Conservation (phyloP, 2,329 filamentous ascomycete species). For the Fusarium nodosum region DNA sequence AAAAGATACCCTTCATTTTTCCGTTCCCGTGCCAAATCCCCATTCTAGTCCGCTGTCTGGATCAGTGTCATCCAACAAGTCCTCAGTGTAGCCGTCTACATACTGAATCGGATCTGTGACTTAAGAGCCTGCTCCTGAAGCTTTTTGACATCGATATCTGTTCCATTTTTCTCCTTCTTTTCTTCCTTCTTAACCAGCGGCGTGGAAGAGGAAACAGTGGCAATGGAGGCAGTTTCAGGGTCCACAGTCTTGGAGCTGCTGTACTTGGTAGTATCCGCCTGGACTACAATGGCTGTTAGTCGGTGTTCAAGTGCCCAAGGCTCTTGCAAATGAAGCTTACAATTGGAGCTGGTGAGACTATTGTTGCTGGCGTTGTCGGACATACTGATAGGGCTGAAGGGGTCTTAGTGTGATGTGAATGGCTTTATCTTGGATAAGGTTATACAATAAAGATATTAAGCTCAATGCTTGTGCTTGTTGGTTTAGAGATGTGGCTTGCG, state of each 20-base stretch:
- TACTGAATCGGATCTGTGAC: constrained; percentile 49
- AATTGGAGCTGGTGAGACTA: constrained; percentile 23
- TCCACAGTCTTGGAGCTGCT: constrained; percentile 29
- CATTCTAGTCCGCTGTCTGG: background rate
- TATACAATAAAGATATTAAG: constrained; percentile 8
- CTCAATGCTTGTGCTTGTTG: constrained; percentile 14
- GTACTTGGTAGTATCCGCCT: constrained; percentile 30
- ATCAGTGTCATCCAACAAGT: background rate
- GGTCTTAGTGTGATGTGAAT: background rate
- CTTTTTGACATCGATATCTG: constrained; percentile 44
- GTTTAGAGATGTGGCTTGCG: constrained; percentile 9
- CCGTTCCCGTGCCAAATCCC: background rate
- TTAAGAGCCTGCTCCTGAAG: constrained; percentile 49
- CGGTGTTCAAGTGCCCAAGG: background rate
- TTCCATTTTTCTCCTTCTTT: constrained; percentile 28
- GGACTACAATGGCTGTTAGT: constrained; percentile 29
- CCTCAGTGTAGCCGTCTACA: constrained; percentile 30
- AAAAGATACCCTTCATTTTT: constrained; percentile 27
- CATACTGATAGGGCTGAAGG: constrained; percentile 18
- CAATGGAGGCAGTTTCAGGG: constrained; percentile 48
- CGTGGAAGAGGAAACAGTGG: constrained; percentile 46
- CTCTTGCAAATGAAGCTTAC: constrained; percentile 29
- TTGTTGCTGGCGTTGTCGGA: constrained; percentile 33
- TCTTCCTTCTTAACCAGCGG: constrained; percentile 45
- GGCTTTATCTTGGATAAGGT: constrained; percentile 7